These are phyloP conservation scores for Pouteria campechiana DNA, from an alignment of 179 eudicot genomes.

Conservation along the genomic window DNA sequence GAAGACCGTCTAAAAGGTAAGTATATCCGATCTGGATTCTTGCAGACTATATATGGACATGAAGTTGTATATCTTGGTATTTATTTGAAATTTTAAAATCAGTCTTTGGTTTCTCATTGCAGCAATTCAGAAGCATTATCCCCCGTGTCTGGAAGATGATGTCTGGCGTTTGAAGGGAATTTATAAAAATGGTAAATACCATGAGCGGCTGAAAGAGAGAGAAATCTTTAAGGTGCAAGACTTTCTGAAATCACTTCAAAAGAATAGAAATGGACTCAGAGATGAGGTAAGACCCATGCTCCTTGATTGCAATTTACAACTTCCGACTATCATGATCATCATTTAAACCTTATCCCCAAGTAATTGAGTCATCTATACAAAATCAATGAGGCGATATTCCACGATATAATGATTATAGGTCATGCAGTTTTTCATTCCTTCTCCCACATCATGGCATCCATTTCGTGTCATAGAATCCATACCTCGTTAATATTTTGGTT, in stretches of 20 bases:
- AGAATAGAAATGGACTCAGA: constrained; percentile 16
- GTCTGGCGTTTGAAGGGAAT: constrained; percentile 55
- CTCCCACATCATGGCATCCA: no score
- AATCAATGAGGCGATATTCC: no score
- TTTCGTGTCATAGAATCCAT: no score
- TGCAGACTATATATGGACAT: not conserved
- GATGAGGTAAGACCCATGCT: no score
- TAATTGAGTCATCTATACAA: no score
- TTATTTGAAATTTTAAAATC: not conserved
- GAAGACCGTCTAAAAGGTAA: constrained; percentile 91
- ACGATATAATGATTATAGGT: no score
- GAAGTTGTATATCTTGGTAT: not conserved
- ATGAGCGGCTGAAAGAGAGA: constrained; percentile 15
- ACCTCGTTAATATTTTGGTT: no score
- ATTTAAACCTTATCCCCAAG: no score
- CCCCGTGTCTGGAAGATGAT: constrained; percentile 35
- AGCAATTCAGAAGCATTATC: constrained; percentile 45
- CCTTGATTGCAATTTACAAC: no score
- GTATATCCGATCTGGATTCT: constrained; percentile 6
- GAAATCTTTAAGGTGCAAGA: constrained; percentile 36
- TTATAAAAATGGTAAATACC: constrained; percentile 41
- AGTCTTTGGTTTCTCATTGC: constrained; percentile 6
- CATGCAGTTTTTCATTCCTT: no score
- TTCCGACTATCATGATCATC: no score
- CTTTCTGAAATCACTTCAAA: constrained; percentile 18